Percentiles rank a stretch among this genome's conserved stretches.
Conservation (phyloP, 257 asterid species). For the Solanum chilense region DNA sequence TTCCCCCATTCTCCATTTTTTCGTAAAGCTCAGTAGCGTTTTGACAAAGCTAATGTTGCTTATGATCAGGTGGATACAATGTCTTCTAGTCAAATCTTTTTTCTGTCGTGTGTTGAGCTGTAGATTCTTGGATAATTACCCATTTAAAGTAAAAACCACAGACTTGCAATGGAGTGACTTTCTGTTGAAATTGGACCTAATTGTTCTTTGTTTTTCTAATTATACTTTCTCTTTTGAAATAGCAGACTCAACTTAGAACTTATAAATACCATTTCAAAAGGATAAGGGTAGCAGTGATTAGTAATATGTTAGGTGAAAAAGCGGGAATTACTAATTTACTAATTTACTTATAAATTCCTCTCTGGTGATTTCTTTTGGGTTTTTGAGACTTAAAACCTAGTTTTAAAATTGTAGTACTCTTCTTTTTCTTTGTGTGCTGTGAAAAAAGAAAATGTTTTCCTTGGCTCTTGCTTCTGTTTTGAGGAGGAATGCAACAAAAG, state of each 20-base stretch:
- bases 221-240: neutral
- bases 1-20: too few relatives aligned
- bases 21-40: constrained; percentile 73
- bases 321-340: neutral
- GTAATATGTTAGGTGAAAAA: neutral
- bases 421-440: too few relatives aligned
- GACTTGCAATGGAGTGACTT: neutral
- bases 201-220: neutral
- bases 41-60: constrained; percentile 76
- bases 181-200: neutral
- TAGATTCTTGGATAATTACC: neutral
- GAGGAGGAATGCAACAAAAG: too few relatives aligned
- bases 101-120: neutral
- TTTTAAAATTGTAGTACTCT: too few relatives aligned
- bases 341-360: neutral
- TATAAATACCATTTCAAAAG: neutral
- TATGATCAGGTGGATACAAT: constrained; percentile 77
- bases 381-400: too few relatives aligned
- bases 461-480: too few relatives aligned
- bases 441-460: too few relatives aligned
- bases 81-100: neutral
- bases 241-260: neutral
- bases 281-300: neutral
- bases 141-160: neutral
- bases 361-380: too few relatives aligned